phyloP scores from a whole-genome alignment of 2,329 filamentous ascomycete genomes.

The Cladosporium phlei region DNA sequence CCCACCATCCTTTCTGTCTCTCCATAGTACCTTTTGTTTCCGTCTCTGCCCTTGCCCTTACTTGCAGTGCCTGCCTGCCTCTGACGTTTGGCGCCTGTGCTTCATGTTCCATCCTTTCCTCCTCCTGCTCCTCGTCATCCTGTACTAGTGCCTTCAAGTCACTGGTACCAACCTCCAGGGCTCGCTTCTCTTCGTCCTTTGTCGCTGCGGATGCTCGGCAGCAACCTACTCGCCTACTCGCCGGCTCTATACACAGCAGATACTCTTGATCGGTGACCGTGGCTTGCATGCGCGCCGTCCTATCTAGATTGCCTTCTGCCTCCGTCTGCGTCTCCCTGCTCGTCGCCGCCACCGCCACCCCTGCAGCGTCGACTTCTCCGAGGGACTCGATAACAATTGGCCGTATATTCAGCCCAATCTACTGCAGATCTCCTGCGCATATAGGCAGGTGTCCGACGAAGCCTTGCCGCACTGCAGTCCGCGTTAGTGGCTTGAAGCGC shows the following conservation, averaged over 20 bases:
- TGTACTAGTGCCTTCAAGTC: no score
- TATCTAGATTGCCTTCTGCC: no score
- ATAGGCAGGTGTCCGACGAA: constrained; percentile 10
- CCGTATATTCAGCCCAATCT: no score
- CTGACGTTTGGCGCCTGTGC: constrained; percentile 3
- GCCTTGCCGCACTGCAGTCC: constrained; percentile 1
- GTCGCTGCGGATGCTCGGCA: background rate
- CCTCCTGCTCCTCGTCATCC: background rate
- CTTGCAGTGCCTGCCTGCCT: no score
- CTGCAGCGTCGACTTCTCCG: constrained; percentile 4
- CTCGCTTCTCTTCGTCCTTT: constrained; percentile 3
- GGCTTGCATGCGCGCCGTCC: no score
- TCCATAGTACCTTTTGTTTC: no score
- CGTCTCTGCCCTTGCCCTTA: background rate
- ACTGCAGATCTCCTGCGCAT: constrained; percentile 12
- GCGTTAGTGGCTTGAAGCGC: constrained; percentile 7
- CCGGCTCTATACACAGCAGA: no score
- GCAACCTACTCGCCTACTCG: background rate
- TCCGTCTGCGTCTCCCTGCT: no score
- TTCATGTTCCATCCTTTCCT: background rate
- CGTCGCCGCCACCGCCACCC: no score
- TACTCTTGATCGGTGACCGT: no score
- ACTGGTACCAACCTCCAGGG: no score
- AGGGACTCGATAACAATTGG: constrained; percentile 1
- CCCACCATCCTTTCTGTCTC: no score